These are phyloP conservation scores for Neurospora sp. DNA, from an alignment of 495 filamentous ascomycete genomes.

Conservation along the genomic window DNA sequence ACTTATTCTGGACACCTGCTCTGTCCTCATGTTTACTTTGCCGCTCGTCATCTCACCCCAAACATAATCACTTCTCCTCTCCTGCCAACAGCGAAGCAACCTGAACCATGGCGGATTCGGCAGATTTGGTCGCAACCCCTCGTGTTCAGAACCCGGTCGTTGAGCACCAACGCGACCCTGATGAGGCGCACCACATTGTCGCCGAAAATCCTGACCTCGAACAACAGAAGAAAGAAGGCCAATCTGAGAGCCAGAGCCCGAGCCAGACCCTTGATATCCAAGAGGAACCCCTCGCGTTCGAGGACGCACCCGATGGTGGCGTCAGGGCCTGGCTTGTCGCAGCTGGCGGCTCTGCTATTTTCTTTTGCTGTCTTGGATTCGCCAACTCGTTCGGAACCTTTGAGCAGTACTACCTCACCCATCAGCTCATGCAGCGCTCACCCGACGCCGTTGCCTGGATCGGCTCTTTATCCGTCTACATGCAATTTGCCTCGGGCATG, in stretches of 20 bases:
- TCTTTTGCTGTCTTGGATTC: conserved; percentile 50
- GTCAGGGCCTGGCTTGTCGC: conserved; percentile 25
- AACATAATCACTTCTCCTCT: not conserved
- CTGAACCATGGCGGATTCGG: not conserved
- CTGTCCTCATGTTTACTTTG: not conserved
- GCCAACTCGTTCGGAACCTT: conserved; percentile 54
- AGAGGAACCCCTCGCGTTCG: not conserved
- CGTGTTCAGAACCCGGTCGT: not conserved
- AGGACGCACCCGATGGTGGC: conserved; percentile 23
- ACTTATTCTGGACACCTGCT: not conserved
- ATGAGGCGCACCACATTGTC: not conserved
- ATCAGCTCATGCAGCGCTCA: conserved; percentile 36
- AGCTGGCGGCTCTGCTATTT: conserved; percentile 15
- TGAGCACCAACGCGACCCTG: not conserved
- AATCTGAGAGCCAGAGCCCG: not conserved
- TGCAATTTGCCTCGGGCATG: conserved; percentile 33
- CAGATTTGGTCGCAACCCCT: not conserved
- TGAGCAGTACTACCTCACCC: conserved; percentile 47
- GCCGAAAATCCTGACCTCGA: not conserved
- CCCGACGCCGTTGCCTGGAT: conserved; percentile 52
- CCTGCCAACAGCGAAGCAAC: not conserved
- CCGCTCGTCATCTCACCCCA: not conserved
- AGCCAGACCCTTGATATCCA: not conserved
- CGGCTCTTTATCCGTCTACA: conserved; percentile 41
- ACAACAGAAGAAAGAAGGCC: not conserved